phyloP scores from a whole-genome alignment of 768 basidiomycete genomes.

The Russula lepida region DNA sequence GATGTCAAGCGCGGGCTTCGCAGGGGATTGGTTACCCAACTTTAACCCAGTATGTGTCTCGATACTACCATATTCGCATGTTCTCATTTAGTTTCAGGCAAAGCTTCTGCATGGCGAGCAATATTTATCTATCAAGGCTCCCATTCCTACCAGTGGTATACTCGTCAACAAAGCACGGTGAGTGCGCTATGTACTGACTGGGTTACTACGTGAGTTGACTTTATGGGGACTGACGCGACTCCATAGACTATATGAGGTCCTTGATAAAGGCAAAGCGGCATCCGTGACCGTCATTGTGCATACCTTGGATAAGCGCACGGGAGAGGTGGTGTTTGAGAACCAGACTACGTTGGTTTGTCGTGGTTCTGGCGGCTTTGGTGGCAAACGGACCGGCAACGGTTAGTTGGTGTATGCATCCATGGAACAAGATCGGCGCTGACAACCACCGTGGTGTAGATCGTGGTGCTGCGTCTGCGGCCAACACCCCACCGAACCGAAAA shows the following conservation, averaged over 20 bases:
- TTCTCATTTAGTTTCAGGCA: conserved; percentile 41
- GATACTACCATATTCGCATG: background rate
- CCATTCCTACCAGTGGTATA: conserved; percentile 78
- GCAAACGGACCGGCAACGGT: conserved; percentile 79
- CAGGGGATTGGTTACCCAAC: conserved; percentile 87
- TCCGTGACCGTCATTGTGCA: conserved; percentile 73
- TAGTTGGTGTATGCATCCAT: conserved; percentile 21
- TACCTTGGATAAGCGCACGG: conserved; percentile 72
- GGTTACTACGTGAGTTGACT: background rate
- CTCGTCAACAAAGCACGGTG: conserved; percentile 69
- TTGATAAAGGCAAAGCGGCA: conserved; percentile 92
- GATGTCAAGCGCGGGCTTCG: conserved; percentile 51
- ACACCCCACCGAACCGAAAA: conserved; percentile 68
- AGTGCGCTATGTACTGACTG: conserved; percentile 19
- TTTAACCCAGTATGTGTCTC: conserved; percentile 72
- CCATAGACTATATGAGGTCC: conserved; percentile 61
- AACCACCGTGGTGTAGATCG: conserved; percentile 49
- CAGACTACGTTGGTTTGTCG: conserved; percentile 88
- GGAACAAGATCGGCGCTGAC: background rate
- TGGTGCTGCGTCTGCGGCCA: conserved; percentile 77
- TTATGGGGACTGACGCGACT: background rate
- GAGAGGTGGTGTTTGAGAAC: conserved; percentile 83
- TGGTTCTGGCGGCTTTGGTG: conserved; percentile 93
- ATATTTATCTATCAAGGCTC: conserved; percentile 77
- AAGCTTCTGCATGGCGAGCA: conserved; percentile 98